Evolutionary conservation across 352 stramenopile genomes (phyloP).

Genomic region (Phytophthora syringae): DNA sequence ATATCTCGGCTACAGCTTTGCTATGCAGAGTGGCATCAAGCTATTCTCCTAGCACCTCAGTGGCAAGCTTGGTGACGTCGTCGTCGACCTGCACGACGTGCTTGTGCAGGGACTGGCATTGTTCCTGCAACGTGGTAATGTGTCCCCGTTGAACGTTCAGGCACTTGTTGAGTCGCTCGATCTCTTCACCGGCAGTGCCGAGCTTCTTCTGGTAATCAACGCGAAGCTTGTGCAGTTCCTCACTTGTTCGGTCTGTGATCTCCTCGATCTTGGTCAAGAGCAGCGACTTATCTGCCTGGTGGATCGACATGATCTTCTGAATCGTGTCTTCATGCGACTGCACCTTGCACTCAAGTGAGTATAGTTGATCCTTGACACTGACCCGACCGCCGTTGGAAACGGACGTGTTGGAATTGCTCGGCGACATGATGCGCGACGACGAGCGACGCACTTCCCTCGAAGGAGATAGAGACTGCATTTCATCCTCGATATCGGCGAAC

Average conservation of each 20-base stretch:
- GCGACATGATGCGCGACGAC: slow-evolving; percentile 67
- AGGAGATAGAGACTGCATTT: slow-evolving; percentile 56
- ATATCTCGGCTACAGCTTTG: neutral
- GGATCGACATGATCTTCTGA: slow-evolving; percentile 84
- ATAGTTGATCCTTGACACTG: slow-evolving; percentile 85
- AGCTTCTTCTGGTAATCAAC: slow-evolving; percentile 86
- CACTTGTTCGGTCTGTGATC: slow-evolving; percentile 79
- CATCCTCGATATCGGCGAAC: slow-evolving; percentile 81
- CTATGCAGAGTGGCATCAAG: neutral
- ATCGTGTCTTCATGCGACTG: slow-evolving; percentile 85
- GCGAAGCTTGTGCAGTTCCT: slow-evolving; percentile 79
- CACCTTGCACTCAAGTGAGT: slow-evolving; percentile 79
- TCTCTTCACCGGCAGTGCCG: slow-evolving; percentile 82
- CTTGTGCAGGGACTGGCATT: slow-evolving; percentile 86
- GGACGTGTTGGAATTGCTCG: slow-evolving; percentile 54
- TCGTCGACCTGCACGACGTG: slow-evolving; percentile 88
- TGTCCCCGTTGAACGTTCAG: slow-evolving; percentile 84
- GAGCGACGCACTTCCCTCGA: slow-evolving; percentile 64
- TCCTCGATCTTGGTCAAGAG: slow-evolving; percentile 85
- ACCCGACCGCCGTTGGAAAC: slow-evolving; percentile 43
- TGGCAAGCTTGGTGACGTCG: slow-evolving; percentile 83
- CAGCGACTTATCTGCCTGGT: slow-evolving; percentile 79
- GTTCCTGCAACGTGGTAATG: slow-evolving; percentile 85
- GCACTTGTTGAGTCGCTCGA: slow-evolving; percentile 86
- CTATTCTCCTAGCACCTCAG: slow-evolving; percentile 81